phyloP scores from a whole-genome alignment of 148 eudicot genomes.

The Diospyros kaki region DNA sequence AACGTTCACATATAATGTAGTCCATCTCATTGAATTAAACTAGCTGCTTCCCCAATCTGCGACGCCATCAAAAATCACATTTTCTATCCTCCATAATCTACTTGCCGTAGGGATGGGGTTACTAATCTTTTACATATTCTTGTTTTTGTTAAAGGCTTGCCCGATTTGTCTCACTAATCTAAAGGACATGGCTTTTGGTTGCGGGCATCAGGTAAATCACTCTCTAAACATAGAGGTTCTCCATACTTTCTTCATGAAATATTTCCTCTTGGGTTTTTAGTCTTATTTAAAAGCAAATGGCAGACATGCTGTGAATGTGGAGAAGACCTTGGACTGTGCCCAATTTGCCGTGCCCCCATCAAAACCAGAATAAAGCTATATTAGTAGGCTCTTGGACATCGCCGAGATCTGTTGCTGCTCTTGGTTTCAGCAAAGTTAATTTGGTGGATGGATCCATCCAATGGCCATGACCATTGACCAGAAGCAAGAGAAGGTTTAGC shows the following conservation, averaged over 20 bases:
- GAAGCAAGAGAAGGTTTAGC: constrained; percentile 3
- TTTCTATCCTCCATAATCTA: neutral
- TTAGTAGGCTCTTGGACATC: constrained; percentile 9
- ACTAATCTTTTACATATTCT: neutral
- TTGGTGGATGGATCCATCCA: neutral
- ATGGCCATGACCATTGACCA: neutral
- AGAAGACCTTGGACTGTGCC: constrained; percentile 46
- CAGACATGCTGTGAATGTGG: constrained; percentile 77
- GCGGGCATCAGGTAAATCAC: constrained; percentile 78
- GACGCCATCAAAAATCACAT: neutral
- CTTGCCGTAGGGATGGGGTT: neutral
- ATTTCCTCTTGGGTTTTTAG: neutral
- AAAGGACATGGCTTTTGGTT: constrained; percentile 81
- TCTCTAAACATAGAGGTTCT: no score
- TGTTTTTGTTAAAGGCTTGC: constrained; percentile 38
- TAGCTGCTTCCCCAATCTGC: neutral
- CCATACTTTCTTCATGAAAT: neutral
- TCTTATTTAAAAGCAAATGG: neutral
- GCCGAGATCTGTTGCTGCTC: constrained; percentile 1
- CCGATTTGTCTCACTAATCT: constrained; percentile 54
- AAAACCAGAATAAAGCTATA: constrained; percentile 52
- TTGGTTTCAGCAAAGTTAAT: neutral
- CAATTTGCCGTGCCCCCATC: constrained; percentile 57
- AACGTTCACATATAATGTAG: neutral
- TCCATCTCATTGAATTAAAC: neutral